A percentile compares a stretch with the other conserved stretches of the same genome.
phyloP scores from a whole-genome alignment of 345 rosid species.

The Pistacia atlantica region DNA sequence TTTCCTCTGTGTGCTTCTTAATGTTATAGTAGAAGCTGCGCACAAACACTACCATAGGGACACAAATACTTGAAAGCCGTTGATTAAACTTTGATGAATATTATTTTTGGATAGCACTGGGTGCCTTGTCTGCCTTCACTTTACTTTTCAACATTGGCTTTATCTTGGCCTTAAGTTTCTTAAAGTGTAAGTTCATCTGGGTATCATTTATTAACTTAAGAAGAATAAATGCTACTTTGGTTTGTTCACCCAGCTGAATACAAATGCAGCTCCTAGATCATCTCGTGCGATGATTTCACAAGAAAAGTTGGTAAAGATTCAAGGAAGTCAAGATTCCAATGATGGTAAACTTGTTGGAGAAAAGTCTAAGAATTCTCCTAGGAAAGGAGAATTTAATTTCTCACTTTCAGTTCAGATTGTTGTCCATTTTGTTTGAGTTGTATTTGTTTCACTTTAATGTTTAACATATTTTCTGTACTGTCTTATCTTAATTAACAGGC shows the following conservation, averaged over 20 bases:
- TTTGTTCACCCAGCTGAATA: background rate
- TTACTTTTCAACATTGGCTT: conserved; percentile 61
- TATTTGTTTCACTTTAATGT: background rate
- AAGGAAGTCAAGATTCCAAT: too few species aligned
- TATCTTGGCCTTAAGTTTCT: conserved; percentile 12
- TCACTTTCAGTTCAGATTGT: background rate
- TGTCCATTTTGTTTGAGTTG: too few species aligned
- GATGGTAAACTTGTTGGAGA: too few species aligned
- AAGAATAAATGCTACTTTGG: background rate
- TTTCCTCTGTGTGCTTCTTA: too few species aligned
- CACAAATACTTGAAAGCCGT: conserved; percentile 42
- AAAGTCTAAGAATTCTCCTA: too few species aligned
- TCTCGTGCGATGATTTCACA: too few species aligned
- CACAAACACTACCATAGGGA: conserved; percentile 48
- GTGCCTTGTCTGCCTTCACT: conserved; percentile 52
- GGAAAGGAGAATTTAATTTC: background rate
- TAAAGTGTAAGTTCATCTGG: conserved; percentile 43
- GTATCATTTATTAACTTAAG: too few species aligned
- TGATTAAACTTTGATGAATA: conserved; percentile 21
- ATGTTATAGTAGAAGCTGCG: conserved; percentile 32
- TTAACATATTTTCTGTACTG: background rate
- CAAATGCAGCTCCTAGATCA: too few species aligned
- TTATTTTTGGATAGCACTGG: conserved; percentile 6
- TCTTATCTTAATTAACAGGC: conserved; percentile 34
- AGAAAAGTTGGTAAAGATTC: too few species aligned